Base-by-base conservation (phyloP, 192 early-diverging fungal genomes). In the Podila minutissima region DNA sequence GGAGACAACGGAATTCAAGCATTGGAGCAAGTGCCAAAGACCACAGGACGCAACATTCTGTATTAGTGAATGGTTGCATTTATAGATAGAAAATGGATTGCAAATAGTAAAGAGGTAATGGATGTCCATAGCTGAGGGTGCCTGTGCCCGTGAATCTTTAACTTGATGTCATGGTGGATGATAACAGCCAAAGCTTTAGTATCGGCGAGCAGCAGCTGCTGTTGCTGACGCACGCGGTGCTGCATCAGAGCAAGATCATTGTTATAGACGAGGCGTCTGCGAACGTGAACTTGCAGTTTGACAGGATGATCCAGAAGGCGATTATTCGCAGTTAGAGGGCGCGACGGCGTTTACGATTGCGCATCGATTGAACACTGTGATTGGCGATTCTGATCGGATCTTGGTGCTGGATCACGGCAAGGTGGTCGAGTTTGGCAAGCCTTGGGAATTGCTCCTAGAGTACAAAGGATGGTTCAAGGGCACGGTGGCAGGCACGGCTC, bases 191-290 rank as follows among this genome's bases (percentile, higher is more conserved):
- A 91, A 67, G 97, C 82, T 94, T 96, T 64, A 90, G 71, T 59
- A 90, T 90, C 31, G 94, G 93, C 6, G 92, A 96, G 74, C 84
- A 90, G 35, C 9, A 10, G 9, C 3, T 37, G 8, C 35, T 37
- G 35, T 91, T 85, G 24, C 66, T 92, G 26, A 86, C 88, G 13
- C 86, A 93, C 15, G 93, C 91, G 9, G 70, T 95, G 51, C 74
- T 96, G 37, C 82, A 91, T 41, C 86, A 88, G 46, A 92, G 92
- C 33, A 89, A 88, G 60, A 88, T 97, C n/a, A 74, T 97, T 59
- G 89, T 97, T 28, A 86, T 97, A 67, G 95, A 97, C 83, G 94
- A 97, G 69, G 95, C 89, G 9, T 89, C 89, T 0, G 91, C 91
- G 12, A 90, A 88, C 66, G 85, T 92, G 7, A 88, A 92, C 72